phyloP scores from a whole-genome alignment of 805 yeast species.

The Zygosaccharomyces gambellarensis region DNA sequence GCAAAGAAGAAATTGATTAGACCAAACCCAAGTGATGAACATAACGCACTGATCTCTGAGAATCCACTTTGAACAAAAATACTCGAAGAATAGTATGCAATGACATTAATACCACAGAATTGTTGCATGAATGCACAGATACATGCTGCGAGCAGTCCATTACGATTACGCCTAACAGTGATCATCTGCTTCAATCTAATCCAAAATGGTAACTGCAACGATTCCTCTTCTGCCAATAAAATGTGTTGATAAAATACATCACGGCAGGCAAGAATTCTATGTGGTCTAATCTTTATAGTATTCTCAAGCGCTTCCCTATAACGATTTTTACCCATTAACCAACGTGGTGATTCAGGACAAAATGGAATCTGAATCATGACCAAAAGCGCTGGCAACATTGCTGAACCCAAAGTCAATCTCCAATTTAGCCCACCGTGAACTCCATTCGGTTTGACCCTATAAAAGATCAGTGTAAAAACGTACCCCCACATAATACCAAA shows the following conservation, averaged over 20 bases:
- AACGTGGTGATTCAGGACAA: constrained; percentile 72
- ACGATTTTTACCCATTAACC: constrained; percentile 69
- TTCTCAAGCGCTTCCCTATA: constrained; percentile 55
- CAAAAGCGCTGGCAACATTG: constrained; percentile 59
- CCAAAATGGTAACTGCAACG: constrained; percentile 43
- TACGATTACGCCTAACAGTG: constrained; percentile 73
- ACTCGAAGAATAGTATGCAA: constrained; percentile 78
- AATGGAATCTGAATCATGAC: constrained; percentile 58
- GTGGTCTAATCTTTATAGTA: constrained; percentile 44
- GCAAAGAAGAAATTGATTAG: constrained; percentile 76
- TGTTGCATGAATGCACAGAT: constrained; percentile 87
- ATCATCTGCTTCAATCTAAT: constrained; percentile 54
- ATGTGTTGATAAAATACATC: constrained; percentile 67
- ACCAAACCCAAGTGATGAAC: constrained; percentile 87
- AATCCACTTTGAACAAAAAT: constrained; percentile 69
- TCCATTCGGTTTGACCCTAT: constrained; percentile 41
- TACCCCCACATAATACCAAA: constrained; percentile 72
- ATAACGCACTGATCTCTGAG: constrained; percentile 54
- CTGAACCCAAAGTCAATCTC: constrained; percentile 68
- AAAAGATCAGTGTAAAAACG: constrained; percentile 59
- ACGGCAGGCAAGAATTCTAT: constrained; percentile 59
- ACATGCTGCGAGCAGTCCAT: constrained; percentile 76
- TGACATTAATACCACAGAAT: constrained; percentile 84
- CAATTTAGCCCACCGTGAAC: constrained; percentile 48
- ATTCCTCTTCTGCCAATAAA: constrained; percentile 56